Evolutionary conservation across 352 stramenopile species (phyloP).

Genomic region (Phytophthora europaea): DNA sequence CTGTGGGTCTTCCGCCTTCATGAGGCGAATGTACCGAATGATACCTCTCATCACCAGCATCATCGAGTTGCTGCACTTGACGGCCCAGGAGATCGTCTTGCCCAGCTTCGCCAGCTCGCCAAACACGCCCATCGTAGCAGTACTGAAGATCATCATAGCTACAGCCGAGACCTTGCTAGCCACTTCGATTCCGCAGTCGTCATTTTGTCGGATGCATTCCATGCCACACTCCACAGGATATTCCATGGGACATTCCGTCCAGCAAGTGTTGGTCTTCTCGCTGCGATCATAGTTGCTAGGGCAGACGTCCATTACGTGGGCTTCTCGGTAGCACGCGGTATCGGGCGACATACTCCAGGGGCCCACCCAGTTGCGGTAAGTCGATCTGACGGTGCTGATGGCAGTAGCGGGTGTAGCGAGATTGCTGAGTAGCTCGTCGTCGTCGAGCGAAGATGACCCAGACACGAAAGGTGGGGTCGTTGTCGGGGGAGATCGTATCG

Average conservation of each 20-base stretch:
- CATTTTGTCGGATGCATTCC: constrained; percentile 60
- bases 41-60: constrained; percentile 38
- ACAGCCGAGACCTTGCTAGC: constrained; percentile 52
- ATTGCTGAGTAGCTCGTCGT: not conserved
- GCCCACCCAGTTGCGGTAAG: constrained; percentile 54
- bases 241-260: constrained; percentile 63
- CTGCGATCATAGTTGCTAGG: constrained; percentile 53
- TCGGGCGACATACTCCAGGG: constrained; percentile 35
- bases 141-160: constrained; percentile 46
- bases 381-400: constrained; percentile 33
- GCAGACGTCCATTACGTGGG: constrained; percentile 47
- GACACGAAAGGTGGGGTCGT: not conserved
- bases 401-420: constrained; percentile 25
- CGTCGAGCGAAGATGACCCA: constrained; percentile 10
- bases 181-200: constrained; percentile 56
- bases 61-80: constrained; percentile 35
- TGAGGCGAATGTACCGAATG: constrained; percentile 38
- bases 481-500: not conserved
- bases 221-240: constrained; percentile 68
- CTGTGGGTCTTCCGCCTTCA: constrained; percentile 40
- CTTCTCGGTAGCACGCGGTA: constrained; percentile 41
- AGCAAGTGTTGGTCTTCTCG: constrained; percentile 62
- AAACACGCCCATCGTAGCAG: constrained; percentile 50
- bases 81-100: constrained; percentile 33
- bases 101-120: constrained; percentile 42